phyloP scores from a whole-genome alignment of 2,329 filamentous ascomycete species.

The Trichoderma arundinaceum region DNA sequence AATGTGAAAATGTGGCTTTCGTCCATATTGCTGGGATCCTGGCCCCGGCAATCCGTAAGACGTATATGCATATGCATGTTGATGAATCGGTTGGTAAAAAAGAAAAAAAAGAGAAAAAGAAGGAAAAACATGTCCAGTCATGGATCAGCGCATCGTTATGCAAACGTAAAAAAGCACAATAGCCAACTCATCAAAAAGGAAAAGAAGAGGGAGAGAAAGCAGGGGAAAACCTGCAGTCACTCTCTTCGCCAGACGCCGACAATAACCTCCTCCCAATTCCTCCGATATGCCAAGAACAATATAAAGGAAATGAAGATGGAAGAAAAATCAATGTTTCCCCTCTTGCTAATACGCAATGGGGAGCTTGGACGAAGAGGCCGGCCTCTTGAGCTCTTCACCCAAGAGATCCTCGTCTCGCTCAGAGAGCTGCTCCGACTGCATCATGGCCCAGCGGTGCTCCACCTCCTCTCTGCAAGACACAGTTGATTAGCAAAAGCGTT shows the following conservation, averaged over 20 bases:
- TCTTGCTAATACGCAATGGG: neutral
- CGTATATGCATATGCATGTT: too few species aligned
- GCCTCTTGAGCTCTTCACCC: slow-evolving; percentile 38
- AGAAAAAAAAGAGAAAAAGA: too few species aligned
- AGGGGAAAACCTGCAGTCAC: too few species aligned
- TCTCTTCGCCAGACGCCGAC: too few species aligned
- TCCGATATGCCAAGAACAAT: neutral
- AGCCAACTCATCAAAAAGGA: neutral
- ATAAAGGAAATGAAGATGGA: neutral
- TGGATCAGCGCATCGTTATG: too few species aligned
- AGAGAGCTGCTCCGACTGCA: slow-evolving; percentile 45
- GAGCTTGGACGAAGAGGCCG: slow-evolving; percentile 33
- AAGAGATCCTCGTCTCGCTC: slow-evolving; percentile 38
- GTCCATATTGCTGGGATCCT: too few species aligned
- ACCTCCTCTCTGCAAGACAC: slow-evolving; percentile 44
- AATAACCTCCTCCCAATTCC: too few species aligned
- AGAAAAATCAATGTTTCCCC: neutral
- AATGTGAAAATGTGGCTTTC: too few species aligned
- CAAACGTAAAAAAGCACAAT: too few species aligned
- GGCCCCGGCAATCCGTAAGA: too few species aligned
- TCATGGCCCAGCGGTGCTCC: slow-evolving; percentile 44
- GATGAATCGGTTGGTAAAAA: too few species aligned
- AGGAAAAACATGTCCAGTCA: too few species aligned
- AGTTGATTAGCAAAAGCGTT: slow-evolving; percentile 33
- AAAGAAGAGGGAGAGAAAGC: neutral